Conservation (phyloP, 2,329 filamentous ascomycete species). For the Sporothrix brunneoviolacea region DNA sequence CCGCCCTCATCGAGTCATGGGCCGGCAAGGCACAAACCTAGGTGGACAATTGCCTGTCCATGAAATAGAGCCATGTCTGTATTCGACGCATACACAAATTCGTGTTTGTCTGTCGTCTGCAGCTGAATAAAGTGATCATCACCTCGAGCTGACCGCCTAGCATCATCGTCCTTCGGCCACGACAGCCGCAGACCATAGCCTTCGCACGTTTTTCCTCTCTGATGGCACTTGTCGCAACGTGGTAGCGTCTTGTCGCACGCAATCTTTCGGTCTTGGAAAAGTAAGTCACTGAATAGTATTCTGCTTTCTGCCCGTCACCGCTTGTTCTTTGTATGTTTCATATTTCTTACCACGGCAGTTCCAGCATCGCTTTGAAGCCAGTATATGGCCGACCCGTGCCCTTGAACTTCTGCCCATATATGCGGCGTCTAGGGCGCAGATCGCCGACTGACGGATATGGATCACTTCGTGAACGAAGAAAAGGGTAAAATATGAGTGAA, state of each 20-base stretch:
- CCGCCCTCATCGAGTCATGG: not conserved
- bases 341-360: slow-evolving; percentile 13
- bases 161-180: slow-evolving; percentile 13
- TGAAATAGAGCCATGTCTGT: slow-evolving; percentile 9
- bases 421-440: too few relatives aligned
- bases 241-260: slow-evolving; percentile 16
- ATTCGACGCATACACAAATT: slow-evolving; percentile 11
- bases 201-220: slow-evolving; percentile 8
- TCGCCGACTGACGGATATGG: not conserved
- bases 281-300: too few relatives aligned
- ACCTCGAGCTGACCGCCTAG: not conserved
- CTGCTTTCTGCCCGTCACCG: too few relatives aligned
- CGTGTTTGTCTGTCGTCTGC: not conserved
- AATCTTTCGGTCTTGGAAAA: slow-evolving; percentile 17
- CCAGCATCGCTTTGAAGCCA: slow-evolving; percentile 16
- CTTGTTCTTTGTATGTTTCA: too few relatives aligned
- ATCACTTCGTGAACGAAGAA: not conserved
- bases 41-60: not conserved
- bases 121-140: slow-evolving; percentile 3
- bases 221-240: slow-evolving; percentile 11
- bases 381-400: too few relatives aligned
- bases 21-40: not conserved
- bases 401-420: too few relatives aligned
- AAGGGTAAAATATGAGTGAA: not conserved
- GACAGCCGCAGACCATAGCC: slow-evolving; percentile 17